These are phyloP conservation scores for Ailanthus altissimus DNA, from an alignment of 345 rosid species.

Conservation along the genomic window DNA sequence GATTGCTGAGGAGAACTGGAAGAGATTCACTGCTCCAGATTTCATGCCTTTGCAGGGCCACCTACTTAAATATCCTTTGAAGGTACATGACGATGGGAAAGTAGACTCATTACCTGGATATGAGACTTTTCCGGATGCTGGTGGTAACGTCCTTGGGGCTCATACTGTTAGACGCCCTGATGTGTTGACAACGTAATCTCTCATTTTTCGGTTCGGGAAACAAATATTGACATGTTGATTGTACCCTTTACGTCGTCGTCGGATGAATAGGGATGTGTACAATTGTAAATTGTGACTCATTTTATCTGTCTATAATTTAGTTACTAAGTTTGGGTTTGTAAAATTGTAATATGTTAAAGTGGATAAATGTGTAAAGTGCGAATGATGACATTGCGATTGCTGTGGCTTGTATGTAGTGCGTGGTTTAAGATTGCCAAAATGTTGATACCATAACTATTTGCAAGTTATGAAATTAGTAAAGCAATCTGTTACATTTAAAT, in stretches of 20 bases:
- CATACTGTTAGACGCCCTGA: slow-evolving; percentile 59
- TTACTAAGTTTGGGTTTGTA: background rate
- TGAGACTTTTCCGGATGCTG: slow-evolving; percentile 83
- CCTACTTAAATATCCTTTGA: slow-evolving; percentile 78
- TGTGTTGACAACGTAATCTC: slow-evolving; percentile 61
- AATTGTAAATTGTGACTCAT: background rate
- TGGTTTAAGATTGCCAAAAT: background rate
- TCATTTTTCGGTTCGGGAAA: background rate
- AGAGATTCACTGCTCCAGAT: slow-evolving; percentile 36
- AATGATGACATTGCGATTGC: too few relatives aligned
- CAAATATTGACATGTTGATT: background rate
- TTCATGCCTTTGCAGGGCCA: slow-evolving; percentile 64
- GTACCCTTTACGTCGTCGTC: too few relatives aligned
- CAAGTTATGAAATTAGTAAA: too few relatives aligned
- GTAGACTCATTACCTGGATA: slow-evolving; percentile 55
- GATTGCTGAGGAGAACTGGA: slow-evolving; percentile 70
- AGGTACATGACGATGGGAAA: slow-evolving; percentile 57
- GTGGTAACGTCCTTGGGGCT: slow-evolving; percentile 77
- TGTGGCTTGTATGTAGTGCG: background rate
- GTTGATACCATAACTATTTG: too few relatives aligned
- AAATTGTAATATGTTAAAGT: background rate
- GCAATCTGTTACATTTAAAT: too few relatives aligned
- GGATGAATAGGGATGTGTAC: background rate
- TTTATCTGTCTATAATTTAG: background rate
- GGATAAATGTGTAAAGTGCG: background rate